phyloP scores from a whole-genome alignment of 2,329 filamentous ascomycete species.

The Exophiala sp. region DNA sequence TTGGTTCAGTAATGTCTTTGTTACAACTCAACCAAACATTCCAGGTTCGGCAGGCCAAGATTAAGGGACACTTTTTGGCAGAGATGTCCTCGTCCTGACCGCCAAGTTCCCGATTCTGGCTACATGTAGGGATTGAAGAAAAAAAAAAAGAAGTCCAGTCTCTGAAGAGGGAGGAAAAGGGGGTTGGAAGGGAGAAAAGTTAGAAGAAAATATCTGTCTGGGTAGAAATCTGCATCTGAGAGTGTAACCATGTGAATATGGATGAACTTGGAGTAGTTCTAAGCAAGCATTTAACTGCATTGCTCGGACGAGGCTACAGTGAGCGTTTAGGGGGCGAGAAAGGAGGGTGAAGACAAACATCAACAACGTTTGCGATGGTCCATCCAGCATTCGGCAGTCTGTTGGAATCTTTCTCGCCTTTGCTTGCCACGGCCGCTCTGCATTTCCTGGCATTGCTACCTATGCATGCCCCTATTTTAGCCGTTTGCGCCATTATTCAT shows the following conservation, averaged over 20 bases:
- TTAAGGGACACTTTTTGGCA: neutral
- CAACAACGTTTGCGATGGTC: too few relatives aligned
- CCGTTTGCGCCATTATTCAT: too few relatives aligned
- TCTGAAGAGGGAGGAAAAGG: neutral
- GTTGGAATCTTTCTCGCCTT: too few relatives aligned
- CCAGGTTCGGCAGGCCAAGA: neutral
- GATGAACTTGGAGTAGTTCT: neutral
- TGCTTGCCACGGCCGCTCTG: too few relatives aligned
- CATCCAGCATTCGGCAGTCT: neutral
- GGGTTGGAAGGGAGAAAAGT: neutral
- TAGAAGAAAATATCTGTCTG: neutral
- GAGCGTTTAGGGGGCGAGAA: neutral
- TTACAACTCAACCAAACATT: too few relatives aligned
- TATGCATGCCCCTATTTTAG: too few relatives aligned
- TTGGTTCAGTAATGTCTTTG: constrained; percentile 9
- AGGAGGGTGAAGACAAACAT: neutral
- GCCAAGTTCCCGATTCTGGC: neutral
- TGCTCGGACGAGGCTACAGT: neutral
- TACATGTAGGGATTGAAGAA: neutral
- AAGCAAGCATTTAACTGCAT: neutral
- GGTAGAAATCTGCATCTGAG: neutral
- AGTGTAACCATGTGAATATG: neutral
- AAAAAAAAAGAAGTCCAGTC: neutral
- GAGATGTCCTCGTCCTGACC: too few relatives aligned
- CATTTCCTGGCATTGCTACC: too few relatives aligned